A percentile compares a stretch with the other conserved stretches of the same genome.
phyloP scores from a whole-genome alignment of 2,329 filamentous ascomycete species.

The Cladosporium sp. region DNA sequence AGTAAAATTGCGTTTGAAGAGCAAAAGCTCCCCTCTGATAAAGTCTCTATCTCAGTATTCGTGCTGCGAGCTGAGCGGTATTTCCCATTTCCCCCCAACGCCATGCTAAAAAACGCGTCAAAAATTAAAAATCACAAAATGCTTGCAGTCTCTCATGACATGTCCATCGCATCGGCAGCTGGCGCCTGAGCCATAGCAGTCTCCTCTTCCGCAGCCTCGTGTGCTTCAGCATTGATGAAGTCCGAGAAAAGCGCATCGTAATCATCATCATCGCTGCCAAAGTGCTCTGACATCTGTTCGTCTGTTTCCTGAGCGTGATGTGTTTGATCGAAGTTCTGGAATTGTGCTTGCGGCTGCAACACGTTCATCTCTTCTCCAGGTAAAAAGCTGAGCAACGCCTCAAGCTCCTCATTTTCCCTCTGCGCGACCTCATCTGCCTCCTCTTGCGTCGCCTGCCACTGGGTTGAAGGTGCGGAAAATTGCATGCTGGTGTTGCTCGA shows the following conservation, averaged over 20 bases:
- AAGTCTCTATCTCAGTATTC: neutral
- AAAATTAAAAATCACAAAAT: neutral
- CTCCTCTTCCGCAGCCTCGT: neutral
- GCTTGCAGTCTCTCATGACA: conserved; percentile 15
- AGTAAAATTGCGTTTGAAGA: neutral
- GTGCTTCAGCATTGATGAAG: conserved; percentile 36
- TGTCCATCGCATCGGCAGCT: conserved; percentile 7
- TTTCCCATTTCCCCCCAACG: conserved; percentile 17
- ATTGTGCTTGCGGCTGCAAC: neutral
- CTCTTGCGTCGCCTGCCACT: conserved; percentile 23
- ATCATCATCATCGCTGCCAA: conserved; percentile 55
- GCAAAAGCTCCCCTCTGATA: too few species aligned
- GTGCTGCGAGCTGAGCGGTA: conserved; percentile 6
- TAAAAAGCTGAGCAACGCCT: conserved; percentile 42
- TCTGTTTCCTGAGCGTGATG: conserved; percentile 27
- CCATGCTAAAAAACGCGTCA: conserved; percentile 21
- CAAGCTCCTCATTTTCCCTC: conserved; percentile 42
- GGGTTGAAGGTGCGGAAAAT: conserved; percentile 11
- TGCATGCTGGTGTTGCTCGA: conserved; percentile 15
- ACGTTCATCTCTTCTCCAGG: conserved; percentile 22
- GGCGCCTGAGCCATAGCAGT: conserved; percentile 3
- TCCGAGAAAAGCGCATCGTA: conserved; percentile 63
- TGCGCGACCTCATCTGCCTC: conserved; percentile 38
- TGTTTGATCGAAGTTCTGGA: conserved; percentile 13
- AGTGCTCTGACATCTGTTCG: conserved; percentile 19